Evolutionary conservation across 1,139 yeast genomes (phyloP).

Genomic region (Eremothecium coryli): DNA sequence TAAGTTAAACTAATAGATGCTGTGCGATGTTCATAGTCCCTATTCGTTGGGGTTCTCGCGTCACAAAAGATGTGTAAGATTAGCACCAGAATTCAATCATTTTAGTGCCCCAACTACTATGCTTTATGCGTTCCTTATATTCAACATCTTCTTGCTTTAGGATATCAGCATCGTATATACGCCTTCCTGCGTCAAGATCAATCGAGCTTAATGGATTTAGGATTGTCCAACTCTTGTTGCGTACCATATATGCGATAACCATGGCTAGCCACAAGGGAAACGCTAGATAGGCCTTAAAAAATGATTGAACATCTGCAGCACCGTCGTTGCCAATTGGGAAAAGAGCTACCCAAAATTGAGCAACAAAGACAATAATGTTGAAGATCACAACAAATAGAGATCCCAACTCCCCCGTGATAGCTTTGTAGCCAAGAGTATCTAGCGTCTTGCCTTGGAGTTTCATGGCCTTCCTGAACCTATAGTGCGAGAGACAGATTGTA

Average conservation of each 20-base stretch:
- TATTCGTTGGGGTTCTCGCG: too few species aligned
- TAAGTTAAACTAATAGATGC: too few species aligned
- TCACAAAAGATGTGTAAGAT: too few species aligned
- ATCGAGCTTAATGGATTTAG: slow-evolving; percentile 38
- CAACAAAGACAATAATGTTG: slow-evolving; percentile 56
- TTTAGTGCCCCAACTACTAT: slow-evolving; percentile 33
- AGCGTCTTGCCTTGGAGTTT: slow-evolving; percentile 51
- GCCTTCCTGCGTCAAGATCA: slow-evolving; percentile 48
- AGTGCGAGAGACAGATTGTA: slow-evolving; percentile 67
- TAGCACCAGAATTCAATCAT: slow-evolving; percentile 43
- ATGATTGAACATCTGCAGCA: slow-evolving; percentile 40
- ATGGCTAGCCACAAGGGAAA: slow-evolving; percentile 42
- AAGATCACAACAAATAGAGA: slow-evolving; percentile 55
- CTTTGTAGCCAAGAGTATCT: slow-evolving; percentile 57
- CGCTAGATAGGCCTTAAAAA: slow-evolving; percentile 49
- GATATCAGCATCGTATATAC: slow-evolving; percentile 45
- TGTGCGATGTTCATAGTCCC: too few species aligned
- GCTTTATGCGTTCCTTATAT: slow-evolving; percentile 35
- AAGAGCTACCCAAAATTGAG: slow-evolving; percentile 77
- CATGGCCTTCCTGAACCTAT: slow-evolving; percentile 73
- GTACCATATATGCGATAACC: slow-evolving; percentile 44
- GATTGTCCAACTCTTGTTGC: slow-evolving; percentile 38
- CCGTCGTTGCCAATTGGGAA: slow-evolving; percentile 50
- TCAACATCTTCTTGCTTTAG: slow-evolving; percentile 43
- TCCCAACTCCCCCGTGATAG: slow-evolving; percentile 64